Conservation (phyloP, 768 basidiomycete species). For the Mycena latifolia region DNA sequence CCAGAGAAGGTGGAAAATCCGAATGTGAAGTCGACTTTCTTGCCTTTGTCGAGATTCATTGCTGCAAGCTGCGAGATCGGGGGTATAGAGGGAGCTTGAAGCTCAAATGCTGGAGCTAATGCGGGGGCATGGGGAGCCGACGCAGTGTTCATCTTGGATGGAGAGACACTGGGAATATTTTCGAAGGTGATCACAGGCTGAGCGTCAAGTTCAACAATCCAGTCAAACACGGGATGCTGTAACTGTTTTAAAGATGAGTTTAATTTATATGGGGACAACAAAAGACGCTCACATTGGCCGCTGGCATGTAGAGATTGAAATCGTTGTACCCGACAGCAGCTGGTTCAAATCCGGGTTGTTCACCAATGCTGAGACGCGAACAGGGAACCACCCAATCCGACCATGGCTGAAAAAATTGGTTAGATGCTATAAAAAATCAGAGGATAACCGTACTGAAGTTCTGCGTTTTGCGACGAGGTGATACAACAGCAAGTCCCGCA, state of each 20-base stretch:
- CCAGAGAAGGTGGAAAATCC: background rate
- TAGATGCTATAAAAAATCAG: no score
- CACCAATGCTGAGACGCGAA: background rate
- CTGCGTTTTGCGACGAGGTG: no score
- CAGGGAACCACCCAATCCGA: conserved; percentile 9
- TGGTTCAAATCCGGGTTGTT: background rate
- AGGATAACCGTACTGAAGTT: no score
- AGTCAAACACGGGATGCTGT: conserved; percentile 13
- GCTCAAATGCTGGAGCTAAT: background rate
- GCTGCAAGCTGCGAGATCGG: background rate
- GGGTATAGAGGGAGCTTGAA: background rate
- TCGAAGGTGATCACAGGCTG: background rate
- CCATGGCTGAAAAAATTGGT: background rate
- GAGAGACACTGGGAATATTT: background rate
- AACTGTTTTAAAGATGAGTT: no score
- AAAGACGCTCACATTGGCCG: background rate
- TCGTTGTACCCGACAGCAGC: conserved; percentile 1
- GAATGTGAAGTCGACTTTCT: background rate
- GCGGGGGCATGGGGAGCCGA: no score
- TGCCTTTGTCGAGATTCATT: background rate
- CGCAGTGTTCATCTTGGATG: no score
- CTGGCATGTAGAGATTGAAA: conserved; percentile 8
- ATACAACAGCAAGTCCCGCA: background rate
- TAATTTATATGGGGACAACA: background rate
- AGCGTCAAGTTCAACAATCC: background rate